Base-by-base conservation (phyloP, 73 alveolate genomes). In the Effrenium voratum region DNA sequence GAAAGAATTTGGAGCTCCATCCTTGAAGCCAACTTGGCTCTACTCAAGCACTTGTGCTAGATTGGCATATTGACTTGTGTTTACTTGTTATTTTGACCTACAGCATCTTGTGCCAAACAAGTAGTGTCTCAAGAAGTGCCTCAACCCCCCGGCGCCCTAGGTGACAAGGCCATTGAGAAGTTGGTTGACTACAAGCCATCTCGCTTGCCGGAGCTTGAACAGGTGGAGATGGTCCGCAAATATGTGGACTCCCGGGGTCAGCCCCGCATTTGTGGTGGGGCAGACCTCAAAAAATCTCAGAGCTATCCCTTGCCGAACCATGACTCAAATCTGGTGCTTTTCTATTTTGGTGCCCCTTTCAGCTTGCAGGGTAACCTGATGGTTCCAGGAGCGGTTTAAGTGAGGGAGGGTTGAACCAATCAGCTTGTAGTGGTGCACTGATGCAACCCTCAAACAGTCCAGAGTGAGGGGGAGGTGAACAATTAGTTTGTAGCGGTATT, bases 1-100 rank as follows among this genome's bases (percentile, higher is more conserved):
- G 92, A 2, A 3, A 6, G 73, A 81, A 34, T 81, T 32, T n/a
- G 92, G 92, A 0, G 92, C 70, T 4, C 92, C 92, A 0, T 47
- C 92, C 8, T 19, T n/a, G 19, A 81, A 81, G 36, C 92, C 92
- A 16, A 81, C 92, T 1, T 81, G 92, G 92, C 75, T 81, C 0
- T 81, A 81, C n/a, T n/a, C n/a, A n/a, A n/a, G n/a, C n/a, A n/a
- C n/a, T n/a, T n/a, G n/a, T 10, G 60, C 40, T 13, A 32, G 81
- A 26, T 47, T 6, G 2, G 2, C 4, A 47, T 24, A 15, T 70
- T 2, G 30, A 34, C 15, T 3, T 26, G 4, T 70, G 47, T 4
- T 70, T 70, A 5, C 30, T 5, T 5, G 81, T n/a, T n/a, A 5
- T 63, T 22, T 8, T 5, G 8, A 15, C 40, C 12, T 15, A 8